A percentile compares a stretch with the other conserved stretches of the same genome.
Conservation (phyloP, 805 yeast species). For the Saccharomycopsis sp. region DNA sequence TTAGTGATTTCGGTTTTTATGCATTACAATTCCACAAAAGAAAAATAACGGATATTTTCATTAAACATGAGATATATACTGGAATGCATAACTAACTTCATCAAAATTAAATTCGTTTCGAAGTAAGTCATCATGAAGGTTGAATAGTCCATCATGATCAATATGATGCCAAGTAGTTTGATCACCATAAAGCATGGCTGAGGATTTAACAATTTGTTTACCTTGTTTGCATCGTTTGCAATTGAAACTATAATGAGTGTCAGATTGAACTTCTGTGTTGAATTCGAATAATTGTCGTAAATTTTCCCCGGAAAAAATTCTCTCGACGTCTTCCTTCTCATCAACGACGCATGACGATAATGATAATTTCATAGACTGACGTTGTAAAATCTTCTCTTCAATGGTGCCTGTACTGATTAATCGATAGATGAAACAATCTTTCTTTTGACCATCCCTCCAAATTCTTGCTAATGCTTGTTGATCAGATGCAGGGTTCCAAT, state of each 20-base stretch:
- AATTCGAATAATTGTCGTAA: slow-evolving; percentile 69
- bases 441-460: slow-evolving; percentile 98
- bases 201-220: slow-evolving; percentile 55
- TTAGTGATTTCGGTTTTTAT: too few species aligned
- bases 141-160: slow-evolving; percentile 49
- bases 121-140: slow-evolving; percentile 71
- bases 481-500: slow-evolving; percentile 98
- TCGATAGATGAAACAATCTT: slow-evolving; percentile 90
- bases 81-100: slow-evolving; percentile 82
- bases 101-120: slow-evolving; percentile 63
- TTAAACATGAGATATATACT: slow-evolving; percentile 90
- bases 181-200: slow-evolving; percentile 94
- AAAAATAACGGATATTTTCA: too few species aligned
- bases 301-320: slow-evolving; percentile 80
- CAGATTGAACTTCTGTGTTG: slow-evolving; percentile 62
- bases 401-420: slow-evolving; percentile 93
- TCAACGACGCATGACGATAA: slow-evolving; percentile 95
- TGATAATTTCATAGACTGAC: slow-evolving; percentile 91
- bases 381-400: slow-evolving; percentile 92
- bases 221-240: slow-evolving; percentile 74
- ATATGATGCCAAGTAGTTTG: slow-evolving; percentile 97
- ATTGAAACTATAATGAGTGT: slow-evolving; percentile 86
- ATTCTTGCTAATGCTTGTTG: slow-evolving; percentile 97
- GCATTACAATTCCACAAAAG: too few species aligned
- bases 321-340: slow-evolving; percentile 90